Conservation (phyloP, 2,329 filamentous ascomycete genomes). For the Trichoderma aggressivum region DNA sequence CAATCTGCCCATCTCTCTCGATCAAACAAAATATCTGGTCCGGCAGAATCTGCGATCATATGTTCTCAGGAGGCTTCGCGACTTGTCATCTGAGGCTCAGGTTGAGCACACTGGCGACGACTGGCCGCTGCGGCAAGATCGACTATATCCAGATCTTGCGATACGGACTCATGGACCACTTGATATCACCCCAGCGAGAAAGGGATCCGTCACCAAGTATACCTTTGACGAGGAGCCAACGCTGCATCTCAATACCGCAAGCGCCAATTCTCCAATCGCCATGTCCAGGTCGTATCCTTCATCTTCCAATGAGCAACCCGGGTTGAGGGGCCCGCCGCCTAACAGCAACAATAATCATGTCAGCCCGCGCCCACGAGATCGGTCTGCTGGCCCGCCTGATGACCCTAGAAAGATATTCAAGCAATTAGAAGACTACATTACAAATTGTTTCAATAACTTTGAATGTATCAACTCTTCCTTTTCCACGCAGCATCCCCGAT, state of each 20-base stretch:
- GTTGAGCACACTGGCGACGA: constrained; percentile 4
- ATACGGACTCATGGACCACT: background rate
- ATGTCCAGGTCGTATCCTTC: constrained; percentile 42
- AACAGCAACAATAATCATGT: constrained; percentile 21
- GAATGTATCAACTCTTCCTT: constrained; percentile 78
- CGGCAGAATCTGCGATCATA: constrained; percentile 35
- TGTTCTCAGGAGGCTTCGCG: constrained; percentile 28
- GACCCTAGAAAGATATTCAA: constrained; percentile 65
- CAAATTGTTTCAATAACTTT: constrained; percentile 57
- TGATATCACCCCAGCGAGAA: background rate
- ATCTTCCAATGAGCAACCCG: constrained; percentile 41
- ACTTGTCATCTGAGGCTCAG: constrained; percentile 6
- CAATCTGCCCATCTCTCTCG: constrained; percentile 34
- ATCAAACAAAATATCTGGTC: constrained; percentile 34
- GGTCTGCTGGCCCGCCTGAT: constrained; percentile 21
- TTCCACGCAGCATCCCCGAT: constrained; percentile 43
- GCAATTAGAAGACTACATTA: constrained; percentile 73
- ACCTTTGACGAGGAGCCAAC: constrained; percentile 40
- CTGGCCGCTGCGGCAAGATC: constrained; percentile 17
- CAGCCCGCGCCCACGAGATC: constrained; percentile 21
- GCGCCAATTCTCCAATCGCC: constrained; percentile 22
- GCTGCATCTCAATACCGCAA: constrained; percentile 33
- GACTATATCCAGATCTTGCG: constrained; percentile 8
- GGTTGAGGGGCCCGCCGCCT: constrained; percentile 22
- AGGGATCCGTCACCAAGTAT: constrained; percentile 23